Percentiles rank a stretch among this genome's conserved stretches.
phyloP scores from a whole-genome alignment of 2,329 filamentous ascomycete species.

The Fusarium continuum region DNA sequence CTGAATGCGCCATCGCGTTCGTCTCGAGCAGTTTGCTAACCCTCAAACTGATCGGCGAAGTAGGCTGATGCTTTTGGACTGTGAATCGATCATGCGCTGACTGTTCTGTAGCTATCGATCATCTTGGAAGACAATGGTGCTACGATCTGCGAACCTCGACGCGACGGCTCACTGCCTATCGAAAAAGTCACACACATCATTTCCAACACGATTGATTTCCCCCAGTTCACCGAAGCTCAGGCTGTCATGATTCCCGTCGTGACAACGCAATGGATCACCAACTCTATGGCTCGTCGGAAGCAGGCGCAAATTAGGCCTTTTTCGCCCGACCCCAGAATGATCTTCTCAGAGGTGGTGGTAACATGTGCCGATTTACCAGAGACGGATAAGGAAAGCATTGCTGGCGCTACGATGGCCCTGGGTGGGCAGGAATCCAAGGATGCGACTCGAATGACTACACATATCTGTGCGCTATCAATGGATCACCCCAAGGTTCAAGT shows the following conservation, averaged over 20 bases:
- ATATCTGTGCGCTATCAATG: conserved; percentile 83
- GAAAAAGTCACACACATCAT: conserved; percentile 64
- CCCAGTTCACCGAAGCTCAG: conserved; percentile 79
- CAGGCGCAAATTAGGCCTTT: conserved; percentile 82
- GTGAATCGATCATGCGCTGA: not conserved
- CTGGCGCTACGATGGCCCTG: conserved; percentile 87
- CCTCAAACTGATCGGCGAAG: conserved; percentile 54
- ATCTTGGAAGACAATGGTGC: conserved; percentile 61
- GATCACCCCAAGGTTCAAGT: conserved; percentile 76
- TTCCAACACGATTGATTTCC: conserved; percentile 86
- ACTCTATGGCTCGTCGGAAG: conserved; percentile 74
- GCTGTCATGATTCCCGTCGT: conserved; percentile 86
- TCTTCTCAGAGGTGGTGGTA: conserved; percentile 85
- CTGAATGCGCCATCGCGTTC: conserved; percentile 57
- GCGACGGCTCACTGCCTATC: conserved; percentile 60
- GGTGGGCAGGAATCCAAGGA: conserved; percentile 82
- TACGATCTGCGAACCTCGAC: conserved; percentile 56
- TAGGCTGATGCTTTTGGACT: conserved; percentile 29
- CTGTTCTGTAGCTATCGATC: conserved; percentile 50
- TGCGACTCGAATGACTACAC: conserved; percentile 80
- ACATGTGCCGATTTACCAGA: conserved; percentile 85
- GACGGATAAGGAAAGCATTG: conserved; percentile 90
- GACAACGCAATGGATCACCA: conserved; percentile 80
- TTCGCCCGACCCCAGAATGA: conserved; percentile 89
- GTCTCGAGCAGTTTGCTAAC: conserved; percentile 55